These are phyloP conservation scores for Boletus vermiculosoides DNA, from an alignment of 768 basidiomycete species.

Conservation along the genomic window DNA sequence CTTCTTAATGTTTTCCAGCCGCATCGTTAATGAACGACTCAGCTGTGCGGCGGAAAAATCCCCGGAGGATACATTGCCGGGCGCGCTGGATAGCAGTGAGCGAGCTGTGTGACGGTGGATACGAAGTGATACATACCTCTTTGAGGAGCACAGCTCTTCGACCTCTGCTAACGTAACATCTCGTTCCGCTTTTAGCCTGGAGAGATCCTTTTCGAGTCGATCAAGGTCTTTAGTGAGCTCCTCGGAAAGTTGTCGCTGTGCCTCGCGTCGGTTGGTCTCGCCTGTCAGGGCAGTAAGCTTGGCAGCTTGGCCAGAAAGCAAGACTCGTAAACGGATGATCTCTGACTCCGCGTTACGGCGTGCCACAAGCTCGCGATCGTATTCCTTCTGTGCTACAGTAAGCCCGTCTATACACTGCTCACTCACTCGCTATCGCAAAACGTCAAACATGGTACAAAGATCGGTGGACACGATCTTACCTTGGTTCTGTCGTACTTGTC, in stretches of 20 bases:
- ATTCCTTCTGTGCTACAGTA: slow-evolving; percentile 90
- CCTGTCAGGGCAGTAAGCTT: slow-evolving; percentile 82
- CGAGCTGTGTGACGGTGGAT: slow-evolving; percentile 19
- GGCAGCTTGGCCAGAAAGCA: slow-evolving; percentile 88
- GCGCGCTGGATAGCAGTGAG: slow-evolving; percentile 25
- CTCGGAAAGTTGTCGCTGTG: slow-evolving; percentile 73
- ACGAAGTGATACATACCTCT: slow-evolving; percentile 49
- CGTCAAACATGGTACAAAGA: background rate
- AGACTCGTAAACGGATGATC: slow-evolving; percentile 77
- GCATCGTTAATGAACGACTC: slow-evolving; percentile 73
- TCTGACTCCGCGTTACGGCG: slow-evolving; percentile 92
- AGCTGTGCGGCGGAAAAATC: slow-evolving; percentile 45
- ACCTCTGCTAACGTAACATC: slow-evolving; percentile 93
- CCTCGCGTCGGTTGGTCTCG: slow-evolving; percentile 73
- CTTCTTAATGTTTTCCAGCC: slow-evolving; percentile 82
- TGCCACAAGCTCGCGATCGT: slow-evolving; percentile 85
- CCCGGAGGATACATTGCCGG: slow-evolving; percentile 25
- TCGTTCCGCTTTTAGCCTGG: slow-evolving; percentile 82
- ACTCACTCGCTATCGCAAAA: slow-evolving; percentile 68
- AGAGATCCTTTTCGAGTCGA: slow-evolving; percentile 80
- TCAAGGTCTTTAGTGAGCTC: slow-evolving; percentile 76
- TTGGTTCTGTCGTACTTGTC: slow-evolving; percentile 82
- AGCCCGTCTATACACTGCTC: slow-evolving; percentile 91
- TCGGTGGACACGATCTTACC: slow-evolving; percentile 46
- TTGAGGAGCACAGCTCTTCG: slow-evolving; percentile 78